Percentiles rank a stretch among this genome's conserved stretches.
These are phyloP conservation scores for Grosmannia huntii DNA, from an alignment of 2,329 filamentous ascomycete species.

Conservation along the genomic window DNA sequence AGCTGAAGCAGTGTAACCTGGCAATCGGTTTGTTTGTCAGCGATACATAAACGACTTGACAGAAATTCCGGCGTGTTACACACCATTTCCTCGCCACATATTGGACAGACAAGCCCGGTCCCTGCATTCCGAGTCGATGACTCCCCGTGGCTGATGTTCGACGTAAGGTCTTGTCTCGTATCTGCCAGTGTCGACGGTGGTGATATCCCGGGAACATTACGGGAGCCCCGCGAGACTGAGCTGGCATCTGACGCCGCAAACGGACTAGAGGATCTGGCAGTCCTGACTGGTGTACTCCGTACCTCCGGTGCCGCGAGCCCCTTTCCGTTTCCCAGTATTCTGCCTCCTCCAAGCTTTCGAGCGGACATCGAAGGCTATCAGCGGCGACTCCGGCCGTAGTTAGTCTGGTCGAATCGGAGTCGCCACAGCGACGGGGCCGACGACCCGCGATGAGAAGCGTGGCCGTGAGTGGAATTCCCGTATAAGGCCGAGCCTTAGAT, in stretches of 20 bases:
- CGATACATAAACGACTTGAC: background rate
- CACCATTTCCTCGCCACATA: slow-evolving; percentile 97
- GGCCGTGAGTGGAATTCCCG: background rate
- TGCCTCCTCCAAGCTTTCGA: slow-evolving; percentile 81
- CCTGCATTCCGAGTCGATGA: slow-evolving; percentile 43
- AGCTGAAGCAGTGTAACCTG: slow-evolving; percentile 85
- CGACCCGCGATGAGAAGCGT: background rate
- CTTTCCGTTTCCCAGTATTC: slow-evolving; percentile 78
- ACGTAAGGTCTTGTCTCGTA: slow-evolving; percentile 64
- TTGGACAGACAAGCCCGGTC: slow-evolving; percentile 77
- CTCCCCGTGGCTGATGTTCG: slow-evolving; percentile 58
- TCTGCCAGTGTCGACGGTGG: slow-evolving; percentile 47
- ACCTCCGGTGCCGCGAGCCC: slow-evolving; percentile 55
- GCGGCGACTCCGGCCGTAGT: slow-evolving; percentile 1
- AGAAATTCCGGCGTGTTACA: slow-evolving; percentile 7
- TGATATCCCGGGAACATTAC: slow-evolving; percentile 39
- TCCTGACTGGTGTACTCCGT: slow-evolving; percentile 17
- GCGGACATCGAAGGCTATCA: slow-evolving; percentile 49
- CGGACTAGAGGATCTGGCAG: slow-evolving; percentile 38
- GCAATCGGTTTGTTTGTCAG: background rate
- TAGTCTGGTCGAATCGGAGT: background rate
- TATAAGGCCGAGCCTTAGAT: background rate
- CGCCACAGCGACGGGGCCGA: background rate
- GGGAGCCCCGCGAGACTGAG: slow-evolving; percentile 65
- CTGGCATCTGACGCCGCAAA: slow-evolving; percentile 47